Conservation (phyloP, 106 monocot genomes). For the Acorus calamus region DNA sequence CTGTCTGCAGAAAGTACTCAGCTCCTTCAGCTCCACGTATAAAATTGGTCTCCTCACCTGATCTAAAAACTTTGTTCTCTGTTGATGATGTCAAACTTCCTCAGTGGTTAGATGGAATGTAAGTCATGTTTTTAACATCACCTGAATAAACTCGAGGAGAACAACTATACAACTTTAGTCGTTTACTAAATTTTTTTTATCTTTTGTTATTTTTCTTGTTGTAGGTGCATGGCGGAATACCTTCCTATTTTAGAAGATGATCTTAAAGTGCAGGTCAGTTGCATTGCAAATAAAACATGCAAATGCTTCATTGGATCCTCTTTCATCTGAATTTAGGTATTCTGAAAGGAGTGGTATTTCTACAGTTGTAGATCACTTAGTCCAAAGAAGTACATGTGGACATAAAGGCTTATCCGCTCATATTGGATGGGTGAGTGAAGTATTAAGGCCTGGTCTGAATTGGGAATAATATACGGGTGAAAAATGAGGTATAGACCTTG, state of each 20-base stretch:
- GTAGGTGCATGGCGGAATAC: slow-evolving; percentile 92
- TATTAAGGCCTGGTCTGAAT: no score
- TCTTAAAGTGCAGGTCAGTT: slow-evolving; percentile 57
- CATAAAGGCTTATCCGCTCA: no score
- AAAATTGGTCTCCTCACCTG: slow-evolving; percentile 61
- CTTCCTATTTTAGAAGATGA: slow-evolving; percentile 69
- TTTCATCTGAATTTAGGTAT: neutral
- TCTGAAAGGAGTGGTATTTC: neutral
- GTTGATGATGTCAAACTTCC: slow-evolving; percentile 89
- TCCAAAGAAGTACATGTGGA: no score
- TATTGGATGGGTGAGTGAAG: no score
- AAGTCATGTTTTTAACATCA: slow-evolving; percentile 17
- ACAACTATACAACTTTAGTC: no score
- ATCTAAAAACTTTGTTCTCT: slow-evolving; percentile 48
- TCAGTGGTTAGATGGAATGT: slow-evolving; percentile 84
- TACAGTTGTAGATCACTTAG: no score
- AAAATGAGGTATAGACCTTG: no score
- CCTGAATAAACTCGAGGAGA: no score
- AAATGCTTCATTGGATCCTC: neutral
- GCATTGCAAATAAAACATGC: neutral
- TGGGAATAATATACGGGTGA: no score
- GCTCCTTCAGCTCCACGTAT: slow-evolving; percentile 51
- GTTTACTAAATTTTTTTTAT: no score
- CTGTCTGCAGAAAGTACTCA: slow-evolving; percentile 49
- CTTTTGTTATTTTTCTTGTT: no score